Conservation (phyloP, 2,329 filamentous ascomycete genomes). For the Aurifilum marmelostoma region DNA sequence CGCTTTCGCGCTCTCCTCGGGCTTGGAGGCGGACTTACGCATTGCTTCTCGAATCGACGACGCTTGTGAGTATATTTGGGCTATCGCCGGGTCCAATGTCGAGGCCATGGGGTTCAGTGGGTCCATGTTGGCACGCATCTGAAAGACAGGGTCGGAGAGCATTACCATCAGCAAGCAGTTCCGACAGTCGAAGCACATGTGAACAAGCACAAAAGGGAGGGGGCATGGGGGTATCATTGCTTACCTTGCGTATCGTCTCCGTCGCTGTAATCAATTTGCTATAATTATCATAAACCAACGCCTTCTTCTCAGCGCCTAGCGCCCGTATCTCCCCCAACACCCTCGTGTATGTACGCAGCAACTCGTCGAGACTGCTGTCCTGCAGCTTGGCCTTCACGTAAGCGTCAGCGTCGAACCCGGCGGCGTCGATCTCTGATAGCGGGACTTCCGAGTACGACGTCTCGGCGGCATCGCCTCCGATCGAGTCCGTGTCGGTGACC, state of each 20-base stretch:
- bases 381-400: constrained; percentile 67
- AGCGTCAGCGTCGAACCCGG: constrained; percentile 71
- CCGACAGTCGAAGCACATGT: neutral
- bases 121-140: constrained; percentile 83
- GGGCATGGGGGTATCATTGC: constrained; percentile 25
- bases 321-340: constrained; percentile 82
- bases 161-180: neutral
- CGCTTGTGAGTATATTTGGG: constrained; percentile 70
- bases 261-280: constrained; percentile 96
- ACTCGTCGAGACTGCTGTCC: constrained; percentile 66
- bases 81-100: constrained; percentile 73
- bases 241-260: constrained; percentile 83
- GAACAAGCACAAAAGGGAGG: neutral
- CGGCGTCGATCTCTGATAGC: constrained; percentile 72
- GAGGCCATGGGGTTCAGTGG: constrained; percentile 74
- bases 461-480: constrained; percentile 36
- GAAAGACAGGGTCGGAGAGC: neutral
- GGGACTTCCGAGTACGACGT: constrained; percentile 57
- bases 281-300: constrained; percentile 97
- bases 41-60: constrained; percentile 57
- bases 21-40: constrained; percentile 51
- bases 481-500: constrained; percentile 45
- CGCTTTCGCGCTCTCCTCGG: constrained; percentile 45
- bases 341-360: constrained; percentile 71
- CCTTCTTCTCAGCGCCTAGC: constrained; percentile 94